Conservation (phyloP, 345 rosid genomes). For the Aurinia saxatilis region DNA sequence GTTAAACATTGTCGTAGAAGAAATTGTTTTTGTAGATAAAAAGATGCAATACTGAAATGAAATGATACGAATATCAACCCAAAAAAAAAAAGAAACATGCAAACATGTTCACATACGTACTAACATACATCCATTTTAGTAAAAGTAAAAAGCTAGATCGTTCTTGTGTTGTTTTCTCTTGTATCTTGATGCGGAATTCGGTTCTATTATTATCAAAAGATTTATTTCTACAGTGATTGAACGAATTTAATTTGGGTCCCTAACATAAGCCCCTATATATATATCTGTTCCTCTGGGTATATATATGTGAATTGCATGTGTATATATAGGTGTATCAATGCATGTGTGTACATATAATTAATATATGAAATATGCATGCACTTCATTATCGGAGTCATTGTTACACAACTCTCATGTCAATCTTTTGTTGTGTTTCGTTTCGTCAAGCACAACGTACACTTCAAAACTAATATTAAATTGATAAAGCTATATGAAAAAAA, state of each 20-base stretch:
- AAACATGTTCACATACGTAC: neutral
- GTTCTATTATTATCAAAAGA: neutral
- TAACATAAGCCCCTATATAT: neutral
- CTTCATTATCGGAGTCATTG: constrained; percentile 30
- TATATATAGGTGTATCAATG: neutral
- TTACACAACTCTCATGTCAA: constrained; percentile 24
- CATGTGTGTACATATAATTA: constrained; percentile 13
- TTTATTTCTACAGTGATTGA: neutral
- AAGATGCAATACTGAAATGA: neutral
- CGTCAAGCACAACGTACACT: constrained; percentile 18
- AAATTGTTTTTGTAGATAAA: neutral
- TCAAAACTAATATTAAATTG: constrained; percentile 10
- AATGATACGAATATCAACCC: neutral
- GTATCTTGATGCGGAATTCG: neutral
- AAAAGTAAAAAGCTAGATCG: constrained; percentile 7
- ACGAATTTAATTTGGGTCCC: constrained; percentile 10
- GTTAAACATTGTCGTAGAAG: neutral
- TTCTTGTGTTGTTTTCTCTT: neutral
- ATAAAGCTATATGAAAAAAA: constrained; percentile 20
- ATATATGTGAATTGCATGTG: neutral
- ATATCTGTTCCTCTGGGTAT: neutral
- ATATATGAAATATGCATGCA: constrained; percentile 7
- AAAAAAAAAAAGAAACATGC: neutral
- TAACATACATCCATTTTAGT: neutral
- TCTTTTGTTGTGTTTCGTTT: constrained; percentile 28